Base-by-base conservation (phyloP, 2,329 filamentous ascomycete genomes). In the Ophiocordyceps camponoti-saundersi region DNA sequence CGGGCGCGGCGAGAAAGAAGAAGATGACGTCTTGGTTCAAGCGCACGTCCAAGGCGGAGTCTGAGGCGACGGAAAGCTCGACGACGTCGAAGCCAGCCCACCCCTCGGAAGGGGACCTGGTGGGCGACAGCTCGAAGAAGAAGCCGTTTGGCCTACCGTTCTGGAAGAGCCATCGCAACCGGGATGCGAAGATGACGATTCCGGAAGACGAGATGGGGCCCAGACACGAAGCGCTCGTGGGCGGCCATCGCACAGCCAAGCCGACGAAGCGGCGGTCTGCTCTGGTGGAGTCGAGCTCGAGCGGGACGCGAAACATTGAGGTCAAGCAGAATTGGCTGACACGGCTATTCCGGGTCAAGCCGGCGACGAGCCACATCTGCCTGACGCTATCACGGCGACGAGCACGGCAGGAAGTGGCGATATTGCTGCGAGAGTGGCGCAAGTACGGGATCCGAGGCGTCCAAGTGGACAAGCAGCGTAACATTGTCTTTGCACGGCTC, bases 301-400 rank as follows among this genome's bases (percentile, higher is more conserved):
- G 62, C 18, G 54, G 56, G 29, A 65, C 65, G 51, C 72, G 72
- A 48, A 72, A 72, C 62, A 83, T 75, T 56, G 79, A 79, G 51
- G 73, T 78, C 29, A 81, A 79, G 58, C 80, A 87, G 57, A 94
- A 83, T 54, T 95, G 90, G 89, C 75, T 96, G 46, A 82, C 86
- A 29, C 83, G 86, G 16, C 77, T 96, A 43, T 86, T 96, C 67
- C 79, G 87, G 47, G 82, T 95, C 58, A 95, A 92, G 60, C 90
- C 90, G 1, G 85, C 82, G 0, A 81, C 71, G 16, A 77, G 78
- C 52, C 73, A 85, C 26, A 64, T 95, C 16, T 92, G 87, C 60
- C 80, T 95, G 60, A 73, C 72, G 3, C 72, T 87, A 22, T 77
- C 82, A 26, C 60, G 65, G 6, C 82, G 82, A 54, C 72, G 79